Percentiles rank a stretch among this genome's conserved stretches.
Evolutionary conservation across 257 asterid species (phyloP).

Genomic region (Jacaranda copaia): DNA sequence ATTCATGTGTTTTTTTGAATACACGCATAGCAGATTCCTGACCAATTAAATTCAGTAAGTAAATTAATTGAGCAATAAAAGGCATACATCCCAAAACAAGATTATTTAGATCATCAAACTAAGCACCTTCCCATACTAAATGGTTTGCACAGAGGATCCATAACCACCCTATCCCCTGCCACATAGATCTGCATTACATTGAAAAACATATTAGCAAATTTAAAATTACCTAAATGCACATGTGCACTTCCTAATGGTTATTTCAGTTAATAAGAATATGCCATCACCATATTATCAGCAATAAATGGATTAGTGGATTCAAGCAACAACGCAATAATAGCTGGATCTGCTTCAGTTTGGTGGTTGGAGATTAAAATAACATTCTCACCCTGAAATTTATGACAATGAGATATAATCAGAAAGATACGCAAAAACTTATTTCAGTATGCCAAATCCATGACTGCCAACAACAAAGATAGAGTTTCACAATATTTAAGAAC

Average conservation of each 20-base stretch:
- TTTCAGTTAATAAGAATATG: constrained; percentile 33
- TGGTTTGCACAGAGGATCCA: constrained; percentile 98
- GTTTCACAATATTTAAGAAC: constrained; percentile 13
- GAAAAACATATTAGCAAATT: constrained; percentile 37
- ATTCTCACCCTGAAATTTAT: constrained; percentile 82
- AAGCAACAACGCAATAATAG: constrained; percentile 80
- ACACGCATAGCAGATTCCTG: constrained; percentile 95
- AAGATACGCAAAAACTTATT: constrained; percentile 35
- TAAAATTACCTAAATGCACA: constrained; percentile 11
- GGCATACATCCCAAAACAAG: constrained; percentile 25
- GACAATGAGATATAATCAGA: constrained; percentile 26
- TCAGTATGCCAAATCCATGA: constrained; percentile 12
- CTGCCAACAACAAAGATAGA: constrained; percentile 6
- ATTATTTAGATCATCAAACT: constrained; percentile 20
- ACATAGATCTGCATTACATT: constrained; percentile 72
- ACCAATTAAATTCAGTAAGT: constrained; percentile 36
- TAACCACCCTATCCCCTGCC: constrained; percentile 97
- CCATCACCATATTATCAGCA: constrained; percentile 81
- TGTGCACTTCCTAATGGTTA: neutral
- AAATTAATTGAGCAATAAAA: constrained; percentile 31
- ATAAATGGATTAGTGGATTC: constrained; percentile 74
- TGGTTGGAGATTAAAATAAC: constrained; percentile 91
- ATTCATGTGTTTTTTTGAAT: constrained; percentile 91
- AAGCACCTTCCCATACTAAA: constrained; percentile 98
- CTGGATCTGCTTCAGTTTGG: constrained; percentile 99